Conservation (phyloP, 2,329 filamentous ascomycete species). For the Ramularia collo-cygni region DNA sequence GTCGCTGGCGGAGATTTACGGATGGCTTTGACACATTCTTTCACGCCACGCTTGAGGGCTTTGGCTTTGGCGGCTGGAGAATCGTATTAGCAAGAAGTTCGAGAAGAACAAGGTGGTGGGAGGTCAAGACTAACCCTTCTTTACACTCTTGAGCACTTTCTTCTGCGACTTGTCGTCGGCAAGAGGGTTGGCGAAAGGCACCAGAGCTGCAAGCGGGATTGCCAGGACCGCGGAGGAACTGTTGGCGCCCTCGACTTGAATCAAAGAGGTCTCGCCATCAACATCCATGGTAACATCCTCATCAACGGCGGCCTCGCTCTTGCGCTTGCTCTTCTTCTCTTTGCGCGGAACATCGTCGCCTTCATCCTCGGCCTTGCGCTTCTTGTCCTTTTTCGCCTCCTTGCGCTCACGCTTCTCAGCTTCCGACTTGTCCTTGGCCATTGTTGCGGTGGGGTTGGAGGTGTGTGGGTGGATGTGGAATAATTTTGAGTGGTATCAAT, state of each 20-base stretch:
- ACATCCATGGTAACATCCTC: constrained; percentile 23
- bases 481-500: background rate
- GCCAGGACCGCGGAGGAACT: constrained; percentile 35
- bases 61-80: constrained; percentile 81
- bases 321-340: constrained; percentile 54
- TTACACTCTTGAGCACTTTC: constrained; percentile 59
- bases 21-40: constrained; percentile 97
- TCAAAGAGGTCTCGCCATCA: constrained; percentile 21
- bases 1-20: constrained; percentile 78
- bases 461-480: background rate
- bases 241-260: constrained; percentile 39
- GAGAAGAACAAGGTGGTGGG: constrained; percentile 1
- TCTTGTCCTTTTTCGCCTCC: constrained; percentile 51
- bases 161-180: constrained; percentile 69
- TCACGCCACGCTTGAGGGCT: constrained; percentile 93
- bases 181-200: constrained; percentile 76
- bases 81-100: constrained; percentile 6
- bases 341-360: constrained; percentile 23
- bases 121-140: constrained; percentile 45
- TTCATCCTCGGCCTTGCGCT: constrained; percentile 16
- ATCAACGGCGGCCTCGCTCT: constrained; percentile 47
- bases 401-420: constrained; percentile 26
- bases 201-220: constrained; percentile 50
- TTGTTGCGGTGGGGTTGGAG: constrained; percentile 15
- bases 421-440: constrained; percentile 34